Evolutionary conservation across 257 asterid species (phyloP).

Genomic region (Ilex asprella): DNA sequence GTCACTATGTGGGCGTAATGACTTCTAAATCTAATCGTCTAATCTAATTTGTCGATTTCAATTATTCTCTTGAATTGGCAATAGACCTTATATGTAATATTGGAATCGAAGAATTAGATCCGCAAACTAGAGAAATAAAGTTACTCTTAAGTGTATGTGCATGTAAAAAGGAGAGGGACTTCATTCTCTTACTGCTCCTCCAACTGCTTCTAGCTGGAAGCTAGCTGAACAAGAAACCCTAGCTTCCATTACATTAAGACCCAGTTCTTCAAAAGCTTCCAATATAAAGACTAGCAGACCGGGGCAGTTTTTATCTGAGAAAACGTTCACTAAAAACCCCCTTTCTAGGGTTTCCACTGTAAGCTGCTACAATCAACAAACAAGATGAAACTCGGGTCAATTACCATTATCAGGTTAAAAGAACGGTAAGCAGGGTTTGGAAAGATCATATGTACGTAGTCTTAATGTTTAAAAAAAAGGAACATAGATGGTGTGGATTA

Average conservation of each 20-base stretch:
- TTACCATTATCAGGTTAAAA: no score
- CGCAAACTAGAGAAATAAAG: no score
- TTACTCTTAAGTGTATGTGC: no score
- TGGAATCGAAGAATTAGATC: no score
- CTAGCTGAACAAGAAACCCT: constrained; percentile 76
- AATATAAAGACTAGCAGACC: constrained; percentile 65
- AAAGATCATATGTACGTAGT: no score
- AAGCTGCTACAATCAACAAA: constrained; percentile 39
- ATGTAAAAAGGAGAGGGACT: no score
- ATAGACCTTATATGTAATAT: no score
- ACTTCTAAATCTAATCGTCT: no score
- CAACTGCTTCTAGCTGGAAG: constrained; percentile 76
- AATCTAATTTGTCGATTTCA: no score
- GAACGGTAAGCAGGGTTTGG: no score
- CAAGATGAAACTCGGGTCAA: background rate
- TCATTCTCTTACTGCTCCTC: constrained; percentile 57
- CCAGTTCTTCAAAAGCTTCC: constrained; percentile 72
- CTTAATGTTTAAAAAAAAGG: background rate
- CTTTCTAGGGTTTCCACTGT: constrained; percentile 76
- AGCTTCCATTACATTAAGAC: constrained; percentile 76
- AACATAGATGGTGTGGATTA: background rate
- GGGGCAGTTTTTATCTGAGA: constrained; percentile 52
- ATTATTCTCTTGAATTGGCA: no score
- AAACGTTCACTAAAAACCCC: constrained; percentile 67
- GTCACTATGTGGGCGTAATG: no score